Evolutionary conservation across 371 early-diverging fungal species (phyloP), one percentile per base, ranked within the genome.

Genomic region (Syncephalastrum monosporum): DNA sequence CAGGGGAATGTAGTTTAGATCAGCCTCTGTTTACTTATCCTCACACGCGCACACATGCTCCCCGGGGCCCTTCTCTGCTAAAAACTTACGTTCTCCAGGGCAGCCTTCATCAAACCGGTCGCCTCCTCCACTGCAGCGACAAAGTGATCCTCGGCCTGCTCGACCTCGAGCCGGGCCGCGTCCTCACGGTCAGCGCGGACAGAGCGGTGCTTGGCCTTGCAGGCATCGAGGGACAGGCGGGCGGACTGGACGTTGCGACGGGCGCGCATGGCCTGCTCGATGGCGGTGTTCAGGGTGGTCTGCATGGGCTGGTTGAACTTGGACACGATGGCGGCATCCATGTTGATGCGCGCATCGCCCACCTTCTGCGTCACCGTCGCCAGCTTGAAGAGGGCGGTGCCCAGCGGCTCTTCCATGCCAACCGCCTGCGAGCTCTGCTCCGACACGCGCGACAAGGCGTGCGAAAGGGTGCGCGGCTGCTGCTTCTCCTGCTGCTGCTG

Each of bases 101-200:
- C 90, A 13, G 86, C 68, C 65, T 90, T 91, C 97, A 97, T 97
- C 61, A 91, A 75, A 17, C 82, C 82, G 64, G 91, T 94, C 5
- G 95, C 91, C 63, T 95, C 92, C 60, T 95, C 96, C 10, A 97
- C 90, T 2, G 90, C 91, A 12, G 86, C 87, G 7, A 95, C 92
- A 81, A 97, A 94, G 56, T 89, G 84, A 72, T 96, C 96, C 71
- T 97, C 96, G 8, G 94, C 91, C 41, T 85, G 79, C 64, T 94
- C 93, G 15, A 95, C 90, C 60, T 95, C 92, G 13, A 81, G 67
- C 23, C 91, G 84, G 43, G 83, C 83, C 38, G 72, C 83, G 50
- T 92, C 92, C 14, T 81, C 82, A 44, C 75, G 71, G 43, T 85
- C 87, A 4, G 91, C 85, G 25, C 71, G 71, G 1, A 89, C 86